Evolutionary conservation across 2,329 filamentous ascomycete genomes (phyloP).

Genomic region (Aspergillus phoenicis): DNA sequence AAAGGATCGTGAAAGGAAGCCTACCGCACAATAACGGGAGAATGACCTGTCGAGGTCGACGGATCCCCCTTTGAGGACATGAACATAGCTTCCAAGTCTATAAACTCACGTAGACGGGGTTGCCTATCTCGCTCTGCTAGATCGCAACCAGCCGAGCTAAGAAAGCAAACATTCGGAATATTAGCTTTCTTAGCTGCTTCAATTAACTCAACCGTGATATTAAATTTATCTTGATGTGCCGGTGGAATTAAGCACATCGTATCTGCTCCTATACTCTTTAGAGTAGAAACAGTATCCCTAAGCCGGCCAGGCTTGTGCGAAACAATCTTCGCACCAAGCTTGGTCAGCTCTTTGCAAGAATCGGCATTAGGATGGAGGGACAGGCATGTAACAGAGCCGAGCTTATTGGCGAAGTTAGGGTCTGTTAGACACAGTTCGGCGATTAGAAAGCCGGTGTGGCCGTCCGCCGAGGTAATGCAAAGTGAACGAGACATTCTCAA

Average conservation of each 20-base stretch:
- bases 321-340: slow-evolving; percentile 48
- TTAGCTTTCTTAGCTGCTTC: no score
- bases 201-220: slow-evolving; percentile 24
- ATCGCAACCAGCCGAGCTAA: slow-evolving; percentile 49
- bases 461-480: not conserved
- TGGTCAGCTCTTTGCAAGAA: slow-evolving; percentile 45
- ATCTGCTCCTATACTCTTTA: slow-evolving; percentile 50
- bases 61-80: slow-evolving; percentile 50
- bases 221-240: slow-evolving; percentile 49
- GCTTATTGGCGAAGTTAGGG: slow-evolving; percentile 45
- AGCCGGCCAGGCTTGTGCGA: slow-evolving; percentile 47
- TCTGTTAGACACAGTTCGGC: slow-evolving; percentile 36
- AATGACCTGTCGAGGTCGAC: slow-evolving; percentile 39
- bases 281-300: slow-evolving; percentile 40
- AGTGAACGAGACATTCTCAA: no score
- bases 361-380: slow-evolving; percentile 43
- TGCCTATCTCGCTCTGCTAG: slow-evolving; percentile 54
- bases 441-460: slow-evolving; percentile 9
- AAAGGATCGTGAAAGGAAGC: no score
- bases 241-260: slow-evolving; percentile 56
- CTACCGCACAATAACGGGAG: no score
- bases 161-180: no score
- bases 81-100: slow-evolving; percentile 52
- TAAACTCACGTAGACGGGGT: slow-evolving; percentile 54
- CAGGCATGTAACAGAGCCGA: slow-evolving; percentile 48